Evolutionary conservation across 1,139 yeast genomes (phyloP).

Genomic region (Nadsonia commutata): DNA sequence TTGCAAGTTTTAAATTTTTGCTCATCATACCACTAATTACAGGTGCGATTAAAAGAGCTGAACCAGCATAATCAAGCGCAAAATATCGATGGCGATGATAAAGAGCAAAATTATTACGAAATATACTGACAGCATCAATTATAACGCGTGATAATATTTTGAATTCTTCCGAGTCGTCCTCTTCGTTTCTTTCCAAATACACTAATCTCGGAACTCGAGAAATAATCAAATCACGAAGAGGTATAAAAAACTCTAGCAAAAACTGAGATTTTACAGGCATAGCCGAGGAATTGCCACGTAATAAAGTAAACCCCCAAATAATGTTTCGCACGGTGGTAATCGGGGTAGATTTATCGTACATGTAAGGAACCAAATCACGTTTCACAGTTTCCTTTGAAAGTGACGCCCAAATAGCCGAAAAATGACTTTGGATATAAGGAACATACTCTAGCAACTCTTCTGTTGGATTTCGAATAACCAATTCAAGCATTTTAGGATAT

Average conservation of each 20-base stretch:
- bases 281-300: not conserved
- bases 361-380: constrained; percentile 10
- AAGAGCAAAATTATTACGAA: constrained; percentile 4
- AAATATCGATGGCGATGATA: constrained; percentile 5
- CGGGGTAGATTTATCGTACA: constrained; percentile 8
- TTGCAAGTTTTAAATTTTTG: not conserved
- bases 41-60: not conserved
- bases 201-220: not conserved
- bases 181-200: not conserved
- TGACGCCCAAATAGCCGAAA: constrained; percentile 11
- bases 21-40: not conserved
- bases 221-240: not conserved
- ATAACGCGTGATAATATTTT: not conserved
- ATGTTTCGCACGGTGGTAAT: constrained; percentile 11
- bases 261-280: not conserved
- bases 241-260: not conserved
- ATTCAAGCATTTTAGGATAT: constrained; percentile 19
- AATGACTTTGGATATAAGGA: constrained; percentile 13
- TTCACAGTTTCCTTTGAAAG: constrained; percentile 8
- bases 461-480: constrained; percentile 14
- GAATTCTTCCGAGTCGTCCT: not conserved
- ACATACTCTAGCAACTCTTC: constrained; percentile 10
- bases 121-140: not conserved
- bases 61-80: not conserved
- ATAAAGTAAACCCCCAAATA: not conserved